Evolutionary conservation across 2,329 filamentous ascomycete genomes (phyloP), one percentile per base, ranked within the genome.

Genomic region (Fusarium torreyae): DNA sequence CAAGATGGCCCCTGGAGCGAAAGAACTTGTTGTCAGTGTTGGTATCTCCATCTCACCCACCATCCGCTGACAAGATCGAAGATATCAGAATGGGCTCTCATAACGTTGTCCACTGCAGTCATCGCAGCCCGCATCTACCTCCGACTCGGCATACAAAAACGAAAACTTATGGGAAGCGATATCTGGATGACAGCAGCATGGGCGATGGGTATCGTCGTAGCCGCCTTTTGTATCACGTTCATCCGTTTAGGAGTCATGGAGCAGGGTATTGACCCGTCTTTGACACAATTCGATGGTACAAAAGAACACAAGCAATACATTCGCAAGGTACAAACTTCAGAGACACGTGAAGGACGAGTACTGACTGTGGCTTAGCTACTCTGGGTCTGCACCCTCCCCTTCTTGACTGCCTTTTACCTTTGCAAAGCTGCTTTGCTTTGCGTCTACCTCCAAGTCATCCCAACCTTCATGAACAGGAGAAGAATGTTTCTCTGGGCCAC

Each of bases 121-220:
- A 67, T 71, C 14, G 45, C 24, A 11, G 69, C 69, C 1, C 69
- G 69, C 17, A 39, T 71, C 10, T 55, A 69, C n/a, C 62, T 71
- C 3, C 57, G 69, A 17, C 42, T 71, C 4, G 14, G 28, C 1
- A 60, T 71, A 15, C 68, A 71, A 18, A 57, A 57, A 4, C 57
- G 57, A 15, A 51, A 8, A 3, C 38, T 71, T 3, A 48, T 71
- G 3, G 26, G 31, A 13, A 71, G 65, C 11, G 65, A 68, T 22
- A 46, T 68, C 1, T 64, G 48, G 49, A 71, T 71, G 45, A 42
- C 50, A 1, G 5, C 26, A 2, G 68, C 57, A 10, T 71, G 68
- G 69, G 33, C 17, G 10, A 51, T 56, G 18, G 65, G 56, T 0
- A 44, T 54, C 3, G 42, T 39, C 3, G 31, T 31, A 3, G 45